Evolutionary conservation across 306 rosid genomes (phyloP).

Genomic region (Corylus americana): DNA sequence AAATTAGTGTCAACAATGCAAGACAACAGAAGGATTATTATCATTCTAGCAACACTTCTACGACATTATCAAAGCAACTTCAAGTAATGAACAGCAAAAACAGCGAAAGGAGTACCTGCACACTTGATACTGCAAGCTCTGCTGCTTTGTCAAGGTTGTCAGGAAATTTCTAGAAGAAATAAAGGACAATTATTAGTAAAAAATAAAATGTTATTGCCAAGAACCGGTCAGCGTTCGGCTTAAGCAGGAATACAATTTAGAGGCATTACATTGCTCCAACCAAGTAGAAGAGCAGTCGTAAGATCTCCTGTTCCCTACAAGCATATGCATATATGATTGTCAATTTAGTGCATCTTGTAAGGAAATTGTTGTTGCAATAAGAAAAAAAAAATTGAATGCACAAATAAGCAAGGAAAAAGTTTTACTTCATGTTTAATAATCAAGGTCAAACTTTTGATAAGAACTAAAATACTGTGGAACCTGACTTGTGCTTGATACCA

Average conservation of each 20-base stretch:
- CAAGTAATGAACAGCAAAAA: slow-evolving; percentile 1
- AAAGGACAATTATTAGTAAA: slow-evolving; percentile 14
- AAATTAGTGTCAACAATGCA: not conserved
- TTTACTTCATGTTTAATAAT: not conserved
- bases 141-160: slow-evolving; percentile 70
- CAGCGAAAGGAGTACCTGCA: slow-evolving; percentile 61
- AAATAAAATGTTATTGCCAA: slow-evolving; percentile 18
- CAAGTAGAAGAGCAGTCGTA: slow-evolving; percentile 84
- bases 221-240: slow-evolving; percentile 6
- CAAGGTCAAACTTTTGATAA: not conserved
- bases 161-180: slow-evolving; percentile 63
- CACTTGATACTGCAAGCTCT: slow-evolving; percentile 81
- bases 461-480: not conserved
- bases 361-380: not conserved
- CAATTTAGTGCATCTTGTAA: slow-evolving; percentile 5
- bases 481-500: not conserved
- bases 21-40: slow-evolving; percentile 2
- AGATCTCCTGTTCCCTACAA: slow-evolving; percentile 93
- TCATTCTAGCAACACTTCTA: not conserved
- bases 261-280: slow-evolving; percentile 86
- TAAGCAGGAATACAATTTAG: slow-evolving; percentile 22
- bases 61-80: slow-evolving; percentile 7
- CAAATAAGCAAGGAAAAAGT: not conserved
- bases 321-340: slow-evolving; percentile 22
- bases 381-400: not conserved